Percentiles rank a stretch among this genome's conserved stretches.
phyloP scores from a whole-genome alignment of 768 basidiomycete species.

The Boletus rex-veris region DNA sequence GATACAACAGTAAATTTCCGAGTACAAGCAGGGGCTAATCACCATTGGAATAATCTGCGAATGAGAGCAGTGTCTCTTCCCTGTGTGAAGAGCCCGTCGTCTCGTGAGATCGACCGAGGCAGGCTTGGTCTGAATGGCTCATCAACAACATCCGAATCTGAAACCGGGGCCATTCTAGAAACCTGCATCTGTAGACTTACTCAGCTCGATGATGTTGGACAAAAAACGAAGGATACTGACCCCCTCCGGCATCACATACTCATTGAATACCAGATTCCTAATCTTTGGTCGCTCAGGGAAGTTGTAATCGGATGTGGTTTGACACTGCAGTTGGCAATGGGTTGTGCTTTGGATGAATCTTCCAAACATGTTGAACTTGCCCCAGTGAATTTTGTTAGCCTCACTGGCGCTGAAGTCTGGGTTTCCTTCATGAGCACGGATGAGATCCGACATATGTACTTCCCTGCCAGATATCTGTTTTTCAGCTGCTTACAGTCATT shows the following conservation, averaged over 20 bases:
- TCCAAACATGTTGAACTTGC: slow-evolving; percentile 91
- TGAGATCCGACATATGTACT: slow-evolving; percentile 86
- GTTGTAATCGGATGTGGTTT: slow-evolving; percentile 53
- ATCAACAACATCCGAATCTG: slow-evolving; percentile 39
- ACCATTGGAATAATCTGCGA: slow-evolving; percentile 51
- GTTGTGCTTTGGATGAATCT: slow-evolving; percentile 75
- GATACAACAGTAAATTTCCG: slow-evolving; percentile 28
- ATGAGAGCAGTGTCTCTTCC: slow-evolving; percentile 44
- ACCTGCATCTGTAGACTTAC: slow-evolving; percentile 54
- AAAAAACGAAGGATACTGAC: slow-evolving; percentile 36
- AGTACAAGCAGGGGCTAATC: slow-evolving; percentile 19
- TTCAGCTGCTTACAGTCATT: slow-evolving; percentile 4
- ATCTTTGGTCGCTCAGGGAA: slow-evolving; percentile 57
- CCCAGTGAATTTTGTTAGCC: slow-evolving; percentile 84
- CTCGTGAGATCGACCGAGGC: slow-evolving; percentile 32
- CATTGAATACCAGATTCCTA: slow-evolving; percentile 50
- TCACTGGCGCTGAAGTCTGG: slow-evolving; percentile 65
- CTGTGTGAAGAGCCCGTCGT: slow-evolving; percentile 29
- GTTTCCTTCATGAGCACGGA: slow-evolving; percentile 84
- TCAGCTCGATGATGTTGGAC: slow-evolving; percentile 3
- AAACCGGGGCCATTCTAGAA: slow-evolving; percentile 54
- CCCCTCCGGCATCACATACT: slow-evolving; percentile 66
- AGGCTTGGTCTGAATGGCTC: slow-evolving; percentile 38
- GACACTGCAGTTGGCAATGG: slow-evolving; percentile 76
- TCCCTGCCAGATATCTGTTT: slow-evolving; percentile 52